These are phyloP conservation scores for Boletellus deceptivus DNA, from an alignment of 1,284 basidiomycete species.

Conservation along the genomic window DNA sequence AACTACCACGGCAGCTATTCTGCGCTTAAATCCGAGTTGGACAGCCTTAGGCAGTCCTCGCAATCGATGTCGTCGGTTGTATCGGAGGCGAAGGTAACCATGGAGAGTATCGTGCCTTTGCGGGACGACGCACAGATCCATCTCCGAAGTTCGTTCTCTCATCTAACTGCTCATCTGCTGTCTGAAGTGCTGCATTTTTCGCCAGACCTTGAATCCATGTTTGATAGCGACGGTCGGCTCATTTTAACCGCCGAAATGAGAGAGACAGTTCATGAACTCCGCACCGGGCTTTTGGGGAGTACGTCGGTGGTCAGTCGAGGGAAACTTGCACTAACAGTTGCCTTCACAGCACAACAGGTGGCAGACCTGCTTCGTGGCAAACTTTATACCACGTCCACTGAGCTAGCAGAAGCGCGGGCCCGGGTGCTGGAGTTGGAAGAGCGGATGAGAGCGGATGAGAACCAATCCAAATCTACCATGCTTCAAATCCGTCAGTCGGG, in stretches of 20 bases:
- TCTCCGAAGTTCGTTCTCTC: constrained; percentile 24
- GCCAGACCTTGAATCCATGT: constrained; percentile 33
- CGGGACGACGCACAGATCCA: constrained; percentile 16
- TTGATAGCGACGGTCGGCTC: constrained; percentile 30
- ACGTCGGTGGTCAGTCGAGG: constrained; percentile 29
- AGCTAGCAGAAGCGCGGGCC: constrained; percentile 42
- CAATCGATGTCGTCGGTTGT: constrained; percentile 17
- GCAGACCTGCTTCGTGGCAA: constrained; percentile 53
- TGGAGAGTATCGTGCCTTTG: constrained; percentile 20
- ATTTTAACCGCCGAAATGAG: constrained; percentile 33
- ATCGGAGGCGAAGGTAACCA: constrained; percentile 22
- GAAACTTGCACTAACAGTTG: constrained; percentile 22
- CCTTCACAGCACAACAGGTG: constrained; percentile 46
- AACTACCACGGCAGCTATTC: constrained; percentile 17
- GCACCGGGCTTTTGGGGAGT: constrained; percentile 35
- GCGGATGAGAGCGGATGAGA: constrained; percentile 30
- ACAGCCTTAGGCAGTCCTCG: constrained; percentile 18
- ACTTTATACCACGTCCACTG: constrained; percentile 41
- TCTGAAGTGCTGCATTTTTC: neutral
- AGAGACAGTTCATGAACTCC: constrained; percentile 39
- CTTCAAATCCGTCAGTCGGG: constrained; percentile 29
- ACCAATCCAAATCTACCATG: constrained; percentile 25
- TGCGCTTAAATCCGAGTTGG: constrained; percentile 25
- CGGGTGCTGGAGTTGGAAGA: constrained; percentile 42
- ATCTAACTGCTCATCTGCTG: neutral